Evolutionary conservation across 148 eudicot species (phyloP).

Genomic region (Rhododendron mucronatum): DNA sequence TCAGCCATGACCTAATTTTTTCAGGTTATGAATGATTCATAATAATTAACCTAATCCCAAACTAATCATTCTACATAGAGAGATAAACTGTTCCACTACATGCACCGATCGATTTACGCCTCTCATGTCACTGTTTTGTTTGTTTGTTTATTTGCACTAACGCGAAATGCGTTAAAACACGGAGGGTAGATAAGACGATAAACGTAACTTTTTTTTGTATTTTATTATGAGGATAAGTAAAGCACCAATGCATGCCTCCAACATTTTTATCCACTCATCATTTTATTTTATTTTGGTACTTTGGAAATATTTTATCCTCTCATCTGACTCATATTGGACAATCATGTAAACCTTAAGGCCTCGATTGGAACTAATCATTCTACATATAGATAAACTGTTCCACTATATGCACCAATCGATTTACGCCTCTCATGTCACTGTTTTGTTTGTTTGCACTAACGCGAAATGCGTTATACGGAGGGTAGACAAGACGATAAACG

Average conservation of each 20-base stretch:
- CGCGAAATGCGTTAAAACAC: background rate
- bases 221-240: background rate
- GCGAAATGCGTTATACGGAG: background rate
- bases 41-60: background rate
- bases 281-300: no score
- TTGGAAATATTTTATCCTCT: background rate
- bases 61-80: background rate
- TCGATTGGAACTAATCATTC: background rate
- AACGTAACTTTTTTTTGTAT: background rate
- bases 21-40: background rate
- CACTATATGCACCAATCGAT: background rate
- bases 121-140: background rate
- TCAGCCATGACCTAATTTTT: constrained; percentile 4
- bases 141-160: background rate
- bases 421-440: background rate
- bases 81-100: background rate
- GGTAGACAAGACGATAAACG: background rate
- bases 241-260: background rate
- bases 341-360: background rate
- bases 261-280: background rate
- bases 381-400: background rate
- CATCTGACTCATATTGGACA: background rate
- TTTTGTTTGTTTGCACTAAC: background rate
- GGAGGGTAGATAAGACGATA: background rate
- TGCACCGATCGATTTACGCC: background rate